Evolutionary conservation across 176 grass and related monocot genomes (phyloP).

Genomic region (Avena atlantica): DNA sequence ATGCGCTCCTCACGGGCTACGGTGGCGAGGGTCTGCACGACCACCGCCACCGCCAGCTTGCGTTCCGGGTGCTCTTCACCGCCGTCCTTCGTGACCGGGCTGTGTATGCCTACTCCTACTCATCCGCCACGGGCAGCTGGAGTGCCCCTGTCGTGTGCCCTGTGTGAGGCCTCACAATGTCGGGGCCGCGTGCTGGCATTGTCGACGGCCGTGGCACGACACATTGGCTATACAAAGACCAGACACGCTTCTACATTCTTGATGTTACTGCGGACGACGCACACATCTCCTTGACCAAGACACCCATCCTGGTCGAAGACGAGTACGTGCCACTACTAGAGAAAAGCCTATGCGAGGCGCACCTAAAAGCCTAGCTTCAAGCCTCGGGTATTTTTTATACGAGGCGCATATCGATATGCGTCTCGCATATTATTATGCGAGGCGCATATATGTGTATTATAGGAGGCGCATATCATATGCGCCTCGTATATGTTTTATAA

Average conservation of each 20-base stretch:
- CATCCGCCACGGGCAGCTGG: not conserved
- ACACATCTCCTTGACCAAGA: not conserved
- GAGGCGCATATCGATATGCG: too few species aligned
- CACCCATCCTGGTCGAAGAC: not conserved
- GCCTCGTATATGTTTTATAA: too few species aligned
- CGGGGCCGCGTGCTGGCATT: not conserved
- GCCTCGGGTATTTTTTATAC: too few species aligned
- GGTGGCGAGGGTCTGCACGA: not conserved
- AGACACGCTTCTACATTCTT: not conserved
- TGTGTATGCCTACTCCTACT: not conserved
- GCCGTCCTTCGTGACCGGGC: not conserved
- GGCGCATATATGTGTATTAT: too few species aligned
- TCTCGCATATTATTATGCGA: too few species aligned
- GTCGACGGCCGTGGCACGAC: not conserved
- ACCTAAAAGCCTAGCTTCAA: too few species aligned
- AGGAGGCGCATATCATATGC: too few species aligned
- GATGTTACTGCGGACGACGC: not conserved
- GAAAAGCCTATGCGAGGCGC: too few species aligned
- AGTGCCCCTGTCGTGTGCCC: not conserved
- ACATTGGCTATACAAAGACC: not conserved
- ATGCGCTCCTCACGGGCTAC: not conserved
- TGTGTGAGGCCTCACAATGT: not conserved
- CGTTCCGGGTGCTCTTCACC: not conserved
- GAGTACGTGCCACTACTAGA: too few species aligned
- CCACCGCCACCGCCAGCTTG: not conserved